A percentile compares a stretch with the other conserved stretches of the same genome.
Conservation (phyloP, 495 filamentous ascomycete species). For the Penicillium coffeae region DNA sequence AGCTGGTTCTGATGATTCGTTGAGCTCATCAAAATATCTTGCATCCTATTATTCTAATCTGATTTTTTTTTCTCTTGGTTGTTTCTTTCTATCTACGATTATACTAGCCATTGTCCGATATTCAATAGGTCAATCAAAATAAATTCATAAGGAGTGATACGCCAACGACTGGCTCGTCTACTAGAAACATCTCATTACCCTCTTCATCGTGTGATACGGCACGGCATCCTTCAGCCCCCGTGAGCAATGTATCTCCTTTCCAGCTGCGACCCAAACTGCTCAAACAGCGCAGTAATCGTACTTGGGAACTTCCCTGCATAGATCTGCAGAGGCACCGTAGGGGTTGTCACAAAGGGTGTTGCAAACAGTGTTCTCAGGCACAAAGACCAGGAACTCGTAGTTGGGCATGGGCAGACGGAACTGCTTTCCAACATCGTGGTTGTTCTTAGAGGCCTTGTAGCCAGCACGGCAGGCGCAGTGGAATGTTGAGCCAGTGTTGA, state of each 20-base stretch:
- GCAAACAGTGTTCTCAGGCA: slow-evolving; percentile 35
- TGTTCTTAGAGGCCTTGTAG: slow-evolving; percentile 54
- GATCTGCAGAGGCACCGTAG: slow-evolving; percentile 23
- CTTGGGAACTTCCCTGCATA: slow-evolving; percentile 38
- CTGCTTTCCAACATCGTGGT: slow-evolving; percentile 32
- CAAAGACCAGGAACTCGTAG: slow-evolving; percentile 43
- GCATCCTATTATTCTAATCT: not conserved
- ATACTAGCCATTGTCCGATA: not conserved
- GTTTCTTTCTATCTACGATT: not conserved
- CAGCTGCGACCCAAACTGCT: not conserved
- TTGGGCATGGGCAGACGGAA: slow-evolving; percentile 40
- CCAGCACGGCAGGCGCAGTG: slow-evolving; percentile 70
- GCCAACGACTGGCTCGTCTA: not conserved
- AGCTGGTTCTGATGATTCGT: not conserved
- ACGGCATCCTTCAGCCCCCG: no score
- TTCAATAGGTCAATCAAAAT: not conserved
- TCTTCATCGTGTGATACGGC: no score
- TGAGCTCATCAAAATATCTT: not conserved
- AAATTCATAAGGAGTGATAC: not conserved
- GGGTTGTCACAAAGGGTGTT: slow-evolving; percentile 38
- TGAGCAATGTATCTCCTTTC: no score
- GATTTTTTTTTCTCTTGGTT: not conserved
- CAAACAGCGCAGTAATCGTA: slow-evolving; percentile 30
- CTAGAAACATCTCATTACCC: not conserved
- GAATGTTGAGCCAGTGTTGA: slow-evolving; percentile 65